Evolutionary conservation across 148 eudicot species (phyloP).

Genomic region (Fagopyrum esculentum): DNA sequence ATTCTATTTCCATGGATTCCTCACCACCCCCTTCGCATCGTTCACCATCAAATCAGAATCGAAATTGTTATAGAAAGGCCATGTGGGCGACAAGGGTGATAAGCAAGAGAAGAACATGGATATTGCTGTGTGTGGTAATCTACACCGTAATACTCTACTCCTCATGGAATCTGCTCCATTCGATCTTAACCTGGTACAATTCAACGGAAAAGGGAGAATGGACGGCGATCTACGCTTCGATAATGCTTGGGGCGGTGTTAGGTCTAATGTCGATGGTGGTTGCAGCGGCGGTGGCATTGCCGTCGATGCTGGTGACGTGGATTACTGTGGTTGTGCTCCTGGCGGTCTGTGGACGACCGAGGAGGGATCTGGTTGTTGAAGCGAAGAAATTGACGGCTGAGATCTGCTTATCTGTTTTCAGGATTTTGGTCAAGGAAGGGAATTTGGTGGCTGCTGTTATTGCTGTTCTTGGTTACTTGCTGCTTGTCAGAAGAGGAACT

Average conservation of each 20-base stretch:
- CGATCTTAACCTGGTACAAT: constrained; percentile 37
- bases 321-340: constrained; percentile 47
- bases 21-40: not conserved
- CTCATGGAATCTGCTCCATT: constrained; percentile 41
- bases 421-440: constrained; percentile 64
- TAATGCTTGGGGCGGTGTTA: constrained; percentile 47
- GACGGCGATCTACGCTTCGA: constrained; percentile 52
- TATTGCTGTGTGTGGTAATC: constrained; percentile 24
- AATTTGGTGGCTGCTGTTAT: constrained; percentile 68
- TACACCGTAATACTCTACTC: constrained; percentile 32
- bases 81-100: constrained; percentile 23
- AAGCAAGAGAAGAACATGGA: constrained; percentile 50
- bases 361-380: constrained; percentile 32
- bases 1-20: not conserved
- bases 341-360: constrained; percentile 27
- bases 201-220: constrained; percentile 23
- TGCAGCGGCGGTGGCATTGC: constrained; percentile 60
- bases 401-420: constrained; percentile 40
- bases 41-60: constrained; percentile 3
- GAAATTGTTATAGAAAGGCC: not conserved
- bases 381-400: constrained; percentile 53
- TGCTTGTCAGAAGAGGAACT: constrained; percentile 31
- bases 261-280: constrained; percentile 67
- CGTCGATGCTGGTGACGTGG: constrained; percentile 59
- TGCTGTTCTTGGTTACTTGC: constrained; percentile 63